Conservation (phyloP, 495 filamentous ascomycete genomes). For the Schizothecium vesticola region DNA sequence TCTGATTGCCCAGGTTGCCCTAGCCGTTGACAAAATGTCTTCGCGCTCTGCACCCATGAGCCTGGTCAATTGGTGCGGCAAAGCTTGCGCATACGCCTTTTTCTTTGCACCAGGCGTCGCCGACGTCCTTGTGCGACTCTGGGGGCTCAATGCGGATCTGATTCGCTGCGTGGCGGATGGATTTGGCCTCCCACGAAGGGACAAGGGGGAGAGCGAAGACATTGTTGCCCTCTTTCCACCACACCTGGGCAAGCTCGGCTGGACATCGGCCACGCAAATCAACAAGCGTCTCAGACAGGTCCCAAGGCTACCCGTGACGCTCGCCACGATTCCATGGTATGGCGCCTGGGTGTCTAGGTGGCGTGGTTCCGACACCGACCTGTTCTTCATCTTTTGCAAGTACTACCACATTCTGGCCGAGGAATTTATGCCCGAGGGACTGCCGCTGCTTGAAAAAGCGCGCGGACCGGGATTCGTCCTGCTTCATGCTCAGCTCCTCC, state of each 20-base stretch:
- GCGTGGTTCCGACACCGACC: conserved; percentile 84
- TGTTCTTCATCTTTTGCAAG: conserved; percentile 93
- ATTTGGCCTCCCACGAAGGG: conserved; percentile 48
- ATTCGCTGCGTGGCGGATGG: conserved; percentile 68
- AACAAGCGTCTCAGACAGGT: conserved; percentile 61
- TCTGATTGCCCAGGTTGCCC: conserved; percentile 76
- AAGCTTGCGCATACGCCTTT: conserved; percentile 91
- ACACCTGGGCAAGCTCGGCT: conserved; percentile 63
- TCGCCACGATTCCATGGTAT: conserved; percentile 72
- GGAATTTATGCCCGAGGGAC: conserved; percentile 67
- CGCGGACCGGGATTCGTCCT: conserved; percentile 76
- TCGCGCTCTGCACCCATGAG: conserved; percentile 84
- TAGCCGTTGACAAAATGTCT: conserved; percentile 90
- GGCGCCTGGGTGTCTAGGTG: conserved; percentile 83
- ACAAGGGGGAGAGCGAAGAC: conserved; percentile 48
- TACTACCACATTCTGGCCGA: conserved; percentile 78
- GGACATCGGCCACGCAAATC: conserved; percentile 59
- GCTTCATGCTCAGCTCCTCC: conserved; percentile 80
- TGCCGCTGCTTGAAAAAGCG: conserved; percentile 55
- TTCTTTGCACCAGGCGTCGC: conserved; percentile 90
- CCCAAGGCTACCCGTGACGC: conserved; percentile 62
- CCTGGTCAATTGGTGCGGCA: conserved; percentile 88
- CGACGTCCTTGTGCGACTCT: conserved; percentile 78
- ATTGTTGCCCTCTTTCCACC: conserved; percentile 69
- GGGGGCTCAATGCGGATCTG: conserved; percentile 61